Evolutionary conservation across 441 rosid genomes (phyloP), one percentile per base, ranked within the genome.

Genomic region (Omphalea diandra): DNA sequence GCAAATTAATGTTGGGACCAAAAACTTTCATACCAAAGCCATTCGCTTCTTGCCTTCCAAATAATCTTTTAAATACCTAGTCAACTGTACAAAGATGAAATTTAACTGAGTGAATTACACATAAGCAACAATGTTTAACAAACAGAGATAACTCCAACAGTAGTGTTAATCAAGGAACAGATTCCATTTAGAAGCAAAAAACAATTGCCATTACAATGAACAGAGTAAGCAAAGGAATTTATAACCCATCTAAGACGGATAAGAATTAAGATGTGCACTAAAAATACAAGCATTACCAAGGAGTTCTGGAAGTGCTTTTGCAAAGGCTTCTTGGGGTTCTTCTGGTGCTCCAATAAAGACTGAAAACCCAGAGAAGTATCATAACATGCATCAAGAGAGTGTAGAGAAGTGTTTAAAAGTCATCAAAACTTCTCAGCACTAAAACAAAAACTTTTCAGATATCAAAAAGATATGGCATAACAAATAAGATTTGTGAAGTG

Each of bases 271-370:
- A 47, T 31, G 56, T 29, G 18, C 44, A 63, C 36, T n/a, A 20
- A 69, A 67, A 52, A n/a, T n/a, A 68, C 38, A 73, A 71, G 24
- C 52, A 55, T 67, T 88, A 94, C 97, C 96, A 91, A 79, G 71
- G 97, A 91, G 77, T 88, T 90, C 73, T 90, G 92, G 74, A 83
- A 83, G 83, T 94, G 97, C 83, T 88, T 91, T 79, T 87, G 94
- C 75, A 94, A 73, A 67, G 90, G 91, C 79, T 81, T 91, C 88
- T 83, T 90, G 52, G 94, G 85, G 63, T 91, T 91, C 79, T 87
- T 94, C 72, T 94, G 98, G 80, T 84, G 90, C 84, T 94, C 98
- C 83, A 91, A 57, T 73, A 94, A 76, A 29, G 98, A 83, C 98
- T 94, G 73, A 52, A 74, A 78, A 63, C 43, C 71, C 61, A 64